phyloP scores from a whole-genome alignment of 192 early-diverging fungal genomes.

The Linnemannia schmuckeri region DNA sequence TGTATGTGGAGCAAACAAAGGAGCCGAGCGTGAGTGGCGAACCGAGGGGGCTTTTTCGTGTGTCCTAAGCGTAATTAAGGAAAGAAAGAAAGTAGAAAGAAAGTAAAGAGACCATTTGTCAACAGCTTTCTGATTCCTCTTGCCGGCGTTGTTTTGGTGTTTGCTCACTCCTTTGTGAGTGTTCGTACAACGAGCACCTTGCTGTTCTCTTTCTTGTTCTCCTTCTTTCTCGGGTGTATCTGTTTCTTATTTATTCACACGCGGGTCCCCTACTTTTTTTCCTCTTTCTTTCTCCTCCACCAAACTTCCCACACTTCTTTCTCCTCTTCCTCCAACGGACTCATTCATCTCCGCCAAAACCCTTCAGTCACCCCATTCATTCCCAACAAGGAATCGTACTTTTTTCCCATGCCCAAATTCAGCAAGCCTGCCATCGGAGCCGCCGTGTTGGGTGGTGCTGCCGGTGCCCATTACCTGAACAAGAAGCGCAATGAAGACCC shows the following conservation, averaged over 20 bases:
- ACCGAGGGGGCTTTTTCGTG: not conserved
- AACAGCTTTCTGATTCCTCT: too few species aligned
- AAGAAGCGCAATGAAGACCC: slow-evolving; percentile 39
- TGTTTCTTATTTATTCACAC: not conserved
- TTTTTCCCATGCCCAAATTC: slow-evolving; percentile 17
- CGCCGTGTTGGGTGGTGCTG: slow-evolving; percentile 13
- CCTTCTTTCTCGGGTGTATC: not conserved
- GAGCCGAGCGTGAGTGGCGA: not conserved
- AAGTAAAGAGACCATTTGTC: not conserved
- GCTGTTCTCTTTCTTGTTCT: not conserved
- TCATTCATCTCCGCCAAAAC: slow-evolving; percentile 4
- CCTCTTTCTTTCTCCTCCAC: not conserved
- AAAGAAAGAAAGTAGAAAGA: not conserved
- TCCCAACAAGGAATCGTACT: not conserved
- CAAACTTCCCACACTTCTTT: not conserved
- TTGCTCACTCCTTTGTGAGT: too few species aligned
- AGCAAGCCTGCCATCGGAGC: slow-evolving; percentile 22
- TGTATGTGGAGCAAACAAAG: not conserved
- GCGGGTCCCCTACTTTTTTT: not conserved
- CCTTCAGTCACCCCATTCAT: not conserved
- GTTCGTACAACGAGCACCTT: too few species aligned
- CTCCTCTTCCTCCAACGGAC: not conserved
- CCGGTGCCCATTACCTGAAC: slow-evolving; percentile 16
- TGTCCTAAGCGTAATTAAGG: not conserved
- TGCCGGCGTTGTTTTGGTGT: too few species aligned